Evolutionary conservation across 1,139 yeast genomes (phyloP).

Genomic region (Blastobotrys elegans): DNA sequence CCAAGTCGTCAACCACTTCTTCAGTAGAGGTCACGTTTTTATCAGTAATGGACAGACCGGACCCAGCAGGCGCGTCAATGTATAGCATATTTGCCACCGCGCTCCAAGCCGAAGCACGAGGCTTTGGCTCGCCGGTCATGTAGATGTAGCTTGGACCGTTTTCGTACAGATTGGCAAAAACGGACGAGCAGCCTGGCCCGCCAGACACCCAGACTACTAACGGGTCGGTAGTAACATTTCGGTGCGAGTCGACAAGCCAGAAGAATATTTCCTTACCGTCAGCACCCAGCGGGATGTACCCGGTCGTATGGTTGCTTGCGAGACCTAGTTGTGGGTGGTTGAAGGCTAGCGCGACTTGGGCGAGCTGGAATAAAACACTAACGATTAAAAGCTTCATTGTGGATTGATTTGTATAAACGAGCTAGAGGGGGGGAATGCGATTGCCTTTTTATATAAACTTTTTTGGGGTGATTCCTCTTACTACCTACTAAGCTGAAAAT

Average conservation of each 20-base stretch:
- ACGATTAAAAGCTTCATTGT: not conserved
- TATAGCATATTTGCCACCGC: constrained; percentile 62
- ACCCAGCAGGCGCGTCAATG: constrained; percentile 71
- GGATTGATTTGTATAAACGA: not conserved
- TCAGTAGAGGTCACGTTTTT: not conserved
- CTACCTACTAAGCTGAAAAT: no score
- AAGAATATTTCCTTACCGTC: not conserved
- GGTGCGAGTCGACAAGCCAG: not conserved
- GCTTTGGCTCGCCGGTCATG: constrained; percentile 34
- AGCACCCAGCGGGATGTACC: not conserved
- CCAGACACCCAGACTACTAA: not conserved
- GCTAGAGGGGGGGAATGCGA: not conserved
- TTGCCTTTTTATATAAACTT: no score
- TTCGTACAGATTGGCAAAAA: not conserved
- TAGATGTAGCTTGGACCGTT: constrained; percentile 45
- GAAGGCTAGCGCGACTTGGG: not conserved
- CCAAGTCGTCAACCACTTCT: not conserved
- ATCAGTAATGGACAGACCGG: constrained; percentile 40
- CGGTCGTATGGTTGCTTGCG: not conserved
- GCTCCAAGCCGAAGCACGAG: constrained; percentile 67
- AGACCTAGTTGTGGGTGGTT: not conserved
- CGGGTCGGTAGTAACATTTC: not conserved
- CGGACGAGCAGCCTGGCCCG: not conserved
- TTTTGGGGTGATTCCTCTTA: no score
- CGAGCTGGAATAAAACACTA: not conserved